Evolutionary conservation across 805 yeast genomes (phyloP).

Genomic region (Tetrapisispora pingtungensis): DNA sequence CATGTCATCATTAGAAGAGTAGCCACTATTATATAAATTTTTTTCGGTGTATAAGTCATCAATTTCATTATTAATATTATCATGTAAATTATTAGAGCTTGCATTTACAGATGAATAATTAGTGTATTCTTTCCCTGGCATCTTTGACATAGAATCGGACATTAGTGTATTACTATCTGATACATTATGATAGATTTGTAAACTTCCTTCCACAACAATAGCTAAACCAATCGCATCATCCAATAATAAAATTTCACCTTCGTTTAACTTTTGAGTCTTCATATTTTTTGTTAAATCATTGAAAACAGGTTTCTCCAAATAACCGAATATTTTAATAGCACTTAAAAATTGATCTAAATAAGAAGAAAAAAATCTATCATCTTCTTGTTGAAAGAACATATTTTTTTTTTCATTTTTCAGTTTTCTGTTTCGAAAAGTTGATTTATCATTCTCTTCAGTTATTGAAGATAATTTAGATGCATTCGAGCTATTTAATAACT

Average conservation of each 20-base stretch:
- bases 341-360: conserved; percentile 82
- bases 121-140: neutral
- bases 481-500: neutral
- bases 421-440: neutral
- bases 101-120: neutral
- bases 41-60: neutral
- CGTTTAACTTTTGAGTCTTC: conserved; percentile 74
- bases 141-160: neutral
- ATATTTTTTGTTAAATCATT: conserved; percentile 86
- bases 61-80: conserved; percentile 2
- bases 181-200: conserved; percentile 60
- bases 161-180: neutral
- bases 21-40: neutral
- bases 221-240: conserved; percentile 78
- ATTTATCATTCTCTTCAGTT: neutral
- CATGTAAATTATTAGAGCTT: neutral
- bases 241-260: conserved; percentile 65
- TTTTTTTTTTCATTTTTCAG: conserved; percentile 1
- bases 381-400: conserved; percentile 5
- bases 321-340: conserved; percentile 91
- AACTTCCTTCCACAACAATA: conserved; percentile 84
- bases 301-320: conserved; percentile 79
- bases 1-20: neutral
- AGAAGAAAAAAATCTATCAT: conserved; percentile 34
- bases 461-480: neutral